Percentiles rank a stretch among this genome's conserved stretches.
phyloP scores from a whole-genome alignment of 306 rosid genomes.

The Rosa lucieae region DNA sequence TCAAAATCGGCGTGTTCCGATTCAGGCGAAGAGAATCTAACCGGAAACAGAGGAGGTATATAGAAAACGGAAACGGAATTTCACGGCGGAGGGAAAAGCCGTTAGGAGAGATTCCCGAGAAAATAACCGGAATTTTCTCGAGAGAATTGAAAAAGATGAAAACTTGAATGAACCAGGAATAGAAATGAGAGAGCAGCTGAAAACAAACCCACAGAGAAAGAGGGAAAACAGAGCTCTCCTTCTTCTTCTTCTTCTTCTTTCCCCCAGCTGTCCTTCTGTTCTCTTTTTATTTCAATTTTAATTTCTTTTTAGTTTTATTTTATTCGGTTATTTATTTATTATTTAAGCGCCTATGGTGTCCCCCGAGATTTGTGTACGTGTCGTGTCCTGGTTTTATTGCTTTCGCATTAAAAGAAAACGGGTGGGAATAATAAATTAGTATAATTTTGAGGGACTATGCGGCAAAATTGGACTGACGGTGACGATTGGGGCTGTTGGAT shows the following conservation, averaged over 20 bases:
- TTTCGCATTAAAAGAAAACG: not conserved
- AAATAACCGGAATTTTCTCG: conserved; percentile 15
- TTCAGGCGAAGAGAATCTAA: conserved; percentile 10
- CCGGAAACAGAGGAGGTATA: not conserved
- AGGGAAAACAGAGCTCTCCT: not conserved
- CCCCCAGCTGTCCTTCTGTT: not conserved
- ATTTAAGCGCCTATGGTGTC: not conserved
- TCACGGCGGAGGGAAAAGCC: not conserved
- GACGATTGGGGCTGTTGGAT: conserved; percentile 6
- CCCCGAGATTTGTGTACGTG: conserved; percentile 9
- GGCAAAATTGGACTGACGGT: conserved; percentile 3
- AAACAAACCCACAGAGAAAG: no score
- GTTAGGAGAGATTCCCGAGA: conserved; percentile 9
- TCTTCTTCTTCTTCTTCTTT: not conserved
- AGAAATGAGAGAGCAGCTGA: not conserved
- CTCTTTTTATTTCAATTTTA: not conserved
- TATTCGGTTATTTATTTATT: not conserved
- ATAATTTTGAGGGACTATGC: not conserved
- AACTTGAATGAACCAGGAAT: not conserved
- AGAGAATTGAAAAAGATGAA: not conserved
- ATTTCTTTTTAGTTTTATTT: not conserved
- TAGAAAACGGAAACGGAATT: not conserved
- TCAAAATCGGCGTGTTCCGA: not conserved
- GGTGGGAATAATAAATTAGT: not conserved
- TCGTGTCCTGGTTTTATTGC: not conserved